Evolutionary conservation across 495 filamentous ascomycete genomes (phyloP).

Genomic region (Xylaria palmicola): DNA sequence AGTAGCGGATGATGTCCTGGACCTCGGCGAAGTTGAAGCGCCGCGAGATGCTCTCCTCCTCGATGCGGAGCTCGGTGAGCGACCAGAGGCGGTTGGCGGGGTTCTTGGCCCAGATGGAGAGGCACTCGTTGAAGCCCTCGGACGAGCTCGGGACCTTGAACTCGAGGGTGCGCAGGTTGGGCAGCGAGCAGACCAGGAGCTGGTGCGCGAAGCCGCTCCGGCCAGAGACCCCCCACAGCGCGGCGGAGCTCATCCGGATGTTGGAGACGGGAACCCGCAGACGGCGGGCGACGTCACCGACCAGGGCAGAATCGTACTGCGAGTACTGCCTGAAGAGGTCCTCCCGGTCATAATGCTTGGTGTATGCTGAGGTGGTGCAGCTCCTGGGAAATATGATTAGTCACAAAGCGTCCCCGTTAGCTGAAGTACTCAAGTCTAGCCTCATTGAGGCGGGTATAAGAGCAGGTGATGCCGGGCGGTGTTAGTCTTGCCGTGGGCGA

Average conservation of each 20-base stretch:
- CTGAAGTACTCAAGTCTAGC: background rate
- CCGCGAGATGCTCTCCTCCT: constrained; percentile 17
- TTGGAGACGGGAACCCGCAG: constrained; percentile 14
- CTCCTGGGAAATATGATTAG: constrained; percentile 18
- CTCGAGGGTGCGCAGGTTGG: constrained; percentile 12
- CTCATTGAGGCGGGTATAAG: background rate
- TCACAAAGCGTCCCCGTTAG: background rate
- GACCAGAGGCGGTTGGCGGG: constrained; percentile 17
- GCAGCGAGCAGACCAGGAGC: constrained; percentile 14
- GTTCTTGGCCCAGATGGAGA: constrained; percentile 17
- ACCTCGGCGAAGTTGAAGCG: constrained; percentile 19
- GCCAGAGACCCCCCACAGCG: constrained; percentile 12
- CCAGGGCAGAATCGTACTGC: constrained; percentile 18
- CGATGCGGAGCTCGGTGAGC: constrained; percentile 10
- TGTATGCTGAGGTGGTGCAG: constrained; percentile 14
- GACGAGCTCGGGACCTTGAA: constrained; percentile 15
- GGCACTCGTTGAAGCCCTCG: constrained; percentile 18
- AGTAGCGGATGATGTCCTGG: constrained; percentile 18
- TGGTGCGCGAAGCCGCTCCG: constrained; percentile 18
- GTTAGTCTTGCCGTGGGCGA: background rate
- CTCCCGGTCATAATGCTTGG: constrained; percentile 18
- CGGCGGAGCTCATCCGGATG: constrained; percentile 16
- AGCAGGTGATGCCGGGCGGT: background rate
- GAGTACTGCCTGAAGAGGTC: constrained; percentile 17
- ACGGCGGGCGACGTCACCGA: constrained; percentile 16